Percentiles rank a stretch among this genome's conserved stretches.
Conservation (phyloP, 768 basidiomycete genomes). For the Tylopilus sp. region DNA sequence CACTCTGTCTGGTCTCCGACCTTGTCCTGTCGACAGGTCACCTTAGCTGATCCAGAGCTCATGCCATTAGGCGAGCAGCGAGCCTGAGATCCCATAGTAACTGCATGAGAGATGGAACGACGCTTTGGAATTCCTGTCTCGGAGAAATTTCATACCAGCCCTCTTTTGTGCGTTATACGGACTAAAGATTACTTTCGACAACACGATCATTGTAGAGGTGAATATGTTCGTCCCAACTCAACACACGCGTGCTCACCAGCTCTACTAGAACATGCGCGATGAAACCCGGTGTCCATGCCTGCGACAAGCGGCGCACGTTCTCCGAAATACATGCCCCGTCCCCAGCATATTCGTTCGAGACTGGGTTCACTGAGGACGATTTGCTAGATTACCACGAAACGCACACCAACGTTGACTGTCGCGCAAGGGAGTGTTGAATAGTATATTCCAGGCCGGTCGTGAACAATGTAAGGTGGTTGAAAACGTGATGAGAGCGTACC, state of each 20-base stretch:
- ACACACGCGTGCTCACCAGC: neutral
- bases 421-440: neutral
- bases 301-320: constrained; percentile 58
- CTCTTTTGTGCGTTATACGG: constrained; percentile 53
- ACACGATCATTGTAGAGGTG: constrained; percentile 54
- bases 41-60: constrained; percentile 44
- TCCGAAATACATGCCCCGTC: constrained; percentile 32
- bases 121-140: constrained; percentile 1
- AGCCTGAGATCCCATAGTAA: constrained; percentile 35
- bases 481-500: constrained; percentile 71
- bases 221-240: neutral
- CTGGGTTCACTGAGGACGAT: constrained; percentile 57
- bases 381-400: constrained; percentile 29
- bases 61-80: constrained; percentile 54
- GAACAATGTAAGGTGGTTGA: constrained; percentile 15
- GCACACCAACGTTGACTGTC: constrained; percentile 1
- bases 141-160: constrained; percentile 30
- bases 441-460: neutral
- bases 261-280: constrained; percentile 62
- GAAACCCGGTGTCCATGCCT: constrained; percentile 61
- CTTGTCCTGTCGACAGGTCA: too few species aligned
- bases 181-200: constrained; percentile 53
- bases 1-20: neutral
- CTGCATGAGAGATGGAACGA: constrained; percentile 2
- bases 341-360: constrained; percentile 51